These are phyloP conservation scores for Alternaria burnsii DNA, from an alignment of 2,329 filamentous ascomycete species.

Conservation along the genomic window DNA sequence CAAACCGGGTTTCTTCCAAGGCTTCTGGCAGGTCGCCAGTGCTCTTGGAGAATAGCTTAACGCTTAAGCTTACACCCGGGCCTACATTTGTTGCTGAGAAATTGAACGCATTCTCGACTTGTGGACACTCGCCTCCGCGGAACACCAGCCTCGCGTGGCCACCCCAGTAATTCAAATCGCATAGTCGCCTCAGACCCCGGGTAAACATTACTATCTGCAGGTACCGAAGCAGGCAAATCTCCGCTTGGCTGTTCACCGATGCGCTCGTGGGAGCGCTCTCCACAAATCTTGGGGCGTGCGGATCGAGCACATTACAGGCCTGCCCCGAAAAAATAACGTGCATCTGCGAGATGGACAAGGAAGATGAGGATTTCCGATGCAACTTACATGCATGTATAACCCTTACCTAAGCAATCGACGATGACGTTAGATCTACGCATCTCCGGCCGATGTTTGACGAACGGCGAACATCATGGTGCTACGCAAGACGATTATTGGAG, in stretches of 20 bases:
- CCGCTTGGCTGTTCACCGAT: constrained; percentile 12
- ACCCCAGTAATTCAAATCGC: constrained; percentile 4
- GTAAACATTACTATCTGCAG: constrained; percentile 8
- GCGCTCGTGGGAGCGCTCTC: constrained; percentile 1
- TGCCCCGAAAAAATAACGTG: constrained; percentile 6
- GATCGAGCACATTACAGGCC: neutral
- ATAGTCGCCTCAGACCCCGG: neutral
- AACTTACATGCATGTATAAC: neutral
- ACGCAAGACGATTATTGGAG: constrained; percentile 8
- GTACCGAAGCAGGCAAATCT: constrained; percentile 14
- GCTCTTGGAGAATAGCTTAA: constrained; percentile 7
- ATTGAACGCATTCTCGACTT: constrained; percentile 14
- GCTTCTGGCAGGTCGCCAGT: constrained; percentile 3
- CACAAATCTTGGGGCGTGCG: neutral
- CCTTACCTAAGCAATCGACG: constrained; percentile 7
- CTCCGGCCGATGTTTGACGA: constrained; percentile 7
- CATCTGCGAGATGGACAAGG: neutral
- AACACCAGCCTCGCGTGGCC: constrained; percentile 9
- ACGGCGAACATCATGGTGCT: constrained; percentile 6
- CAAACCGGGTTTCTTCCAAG: constrained; percentile 12
- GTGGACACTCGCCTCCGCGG: constrained; percentile 19
- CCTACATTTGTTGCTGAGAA: constrained; percentile 19
- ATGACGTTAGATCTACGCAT: constrained; percentile 14
- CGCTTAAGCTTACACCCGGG: constrained; percentile 11
- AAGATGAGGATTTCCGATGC: constrained; percentile 1